Percentiles rank a stretch among this genome's conserved stretches.
Evolutionary conservation across 2,329 filamentous ascomycete species (phyloP).

Genomic region (Aschersonia sp.): DNA sequence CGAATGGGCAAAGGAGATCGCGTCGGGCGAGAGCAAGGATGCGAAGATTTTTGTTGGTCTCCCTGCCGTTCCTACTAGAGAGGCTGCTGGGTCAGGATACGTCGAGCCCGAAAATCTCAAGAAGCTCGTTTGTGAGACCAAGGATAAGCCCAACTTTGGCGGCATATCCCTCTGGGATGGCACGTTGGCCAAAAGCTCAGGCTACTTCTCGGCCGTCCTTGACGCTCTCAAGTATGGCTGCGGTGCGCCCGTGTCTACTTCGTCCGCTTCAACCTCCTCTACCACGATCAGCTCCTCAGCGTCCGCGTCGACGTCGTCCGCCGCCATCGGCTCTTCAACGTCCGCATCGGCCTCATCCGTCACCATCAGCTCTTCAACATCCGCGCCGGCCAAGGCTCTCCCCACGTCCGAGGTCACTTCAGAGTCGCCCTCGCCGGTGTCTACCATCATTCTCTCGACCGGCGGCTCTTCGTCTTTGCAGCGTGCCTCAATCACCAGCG

Average conservation of each 20-base stretch:
- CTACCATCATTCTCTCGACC: not conserved
- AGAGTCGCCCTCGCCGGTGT: not conserved
- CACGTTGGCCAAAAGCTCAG: conserved; percentile 19
- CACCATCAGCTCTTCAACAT: not conserved
- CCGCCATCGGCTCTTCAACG: conserved; percentile 1
- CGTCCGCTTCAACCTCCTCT: conserved; percentile 3
- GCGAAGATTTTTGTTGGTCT: conserved; percentile 33
- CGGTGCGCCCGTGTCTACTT: conserved; percentile 8
- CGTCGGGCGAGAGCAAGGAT: conserved; percentile 19
- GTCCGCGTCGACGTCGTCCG: not conserved
- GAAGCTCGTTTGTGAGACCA: conserved; percentile 23
- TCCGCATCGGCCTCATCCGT: not conserved
- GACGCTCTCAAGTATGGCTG: conserved; percentile 24
- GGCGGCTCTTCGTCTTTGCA: not conserved
- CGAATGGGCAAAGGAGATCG: conserved; percentile 22
- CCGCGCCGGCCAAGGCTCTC: not conserved
- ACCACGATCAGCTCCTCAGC: conserved; percentile 2
- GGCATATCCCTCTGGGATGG: conserved; percentile 33
- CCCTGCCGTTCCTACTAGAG: conserved; percentile 10
- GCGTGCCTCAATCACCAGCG: not conserved
- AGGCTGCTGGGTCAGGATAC: conserved; percentile 18
- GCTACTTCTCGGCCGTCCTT: conserved; percentile 20
- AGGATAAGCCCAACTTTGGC: conserved; percentile 23
- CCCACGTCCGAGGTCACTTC: not conserved
- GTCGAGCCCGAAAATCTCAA: conserved; percentile 17